These are phyloP conservation scores for Endogone sp. DNA, from an alignment of 192 early-diverging fungal genomes.

Conservation along the genomic window DNA sequence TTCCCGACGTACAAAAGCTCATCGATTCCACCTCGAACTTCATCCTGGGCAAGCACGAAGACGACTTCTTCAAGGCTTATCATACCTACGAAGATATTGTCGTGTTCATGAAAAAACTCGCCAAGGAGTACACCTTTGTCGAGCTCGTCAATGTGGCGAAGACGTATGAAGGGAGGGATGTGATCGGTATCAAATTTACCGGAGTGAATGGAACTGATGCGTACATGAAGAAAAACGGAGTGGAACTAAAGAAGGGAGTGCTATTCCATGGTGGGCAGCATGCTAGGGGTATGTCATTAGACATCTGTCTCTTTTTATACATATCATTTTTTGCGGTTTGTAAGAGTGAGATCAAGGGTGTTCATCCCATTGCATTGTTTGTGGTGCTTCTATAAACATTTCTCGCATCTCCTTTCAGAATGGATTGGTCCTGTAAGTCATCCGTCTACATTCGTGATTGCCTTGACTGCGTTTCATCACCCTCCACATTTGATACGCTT, in stretches of 20 bases:
- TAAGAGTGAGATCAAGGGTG: not conserved
- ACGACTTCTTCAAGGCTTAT: constrained; percentile 7
- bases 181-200: constrained; percentile 29
- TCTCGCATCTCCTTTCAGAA: too few relatives aligned
- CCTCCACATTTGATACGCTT: too few relatives aligned
- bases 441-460: constrained; percentile 8
- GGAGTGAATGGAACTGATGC: constrained; percentile 23
- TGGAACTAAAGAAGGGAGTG: constrained; percentile 31
- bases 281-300: constrained; percentile 29
- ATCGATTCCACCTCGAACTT: not conserved
- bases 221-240: constrained; percentile 21
- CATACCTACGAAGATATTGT: constrained; percentile 9
- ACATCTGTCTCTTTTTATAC: constrained; percentile 10
- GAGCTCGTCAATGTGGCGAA: constrained; percentile 24
- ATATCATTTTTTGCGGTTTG: not conserved
- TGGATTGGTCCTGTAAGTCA: too few relatives aligned
- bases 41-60: not conserved
- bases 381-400: too few relatives aligned
- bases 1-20: not conserved
- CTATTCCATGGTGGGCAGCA: constrained; percentile 32
- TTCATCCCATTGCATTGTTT: too few relatives aligned
- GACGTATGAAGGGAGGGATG: constrained; percentile 30
- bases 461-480: not conserved
- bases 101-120: constrained; percentile 26
- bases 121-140: constrained; percentile 4